phyloP scores from a whole-genome alignment of 1,284 basidiomycete genomes.

The Phellinidium pouzarii region DNA sequence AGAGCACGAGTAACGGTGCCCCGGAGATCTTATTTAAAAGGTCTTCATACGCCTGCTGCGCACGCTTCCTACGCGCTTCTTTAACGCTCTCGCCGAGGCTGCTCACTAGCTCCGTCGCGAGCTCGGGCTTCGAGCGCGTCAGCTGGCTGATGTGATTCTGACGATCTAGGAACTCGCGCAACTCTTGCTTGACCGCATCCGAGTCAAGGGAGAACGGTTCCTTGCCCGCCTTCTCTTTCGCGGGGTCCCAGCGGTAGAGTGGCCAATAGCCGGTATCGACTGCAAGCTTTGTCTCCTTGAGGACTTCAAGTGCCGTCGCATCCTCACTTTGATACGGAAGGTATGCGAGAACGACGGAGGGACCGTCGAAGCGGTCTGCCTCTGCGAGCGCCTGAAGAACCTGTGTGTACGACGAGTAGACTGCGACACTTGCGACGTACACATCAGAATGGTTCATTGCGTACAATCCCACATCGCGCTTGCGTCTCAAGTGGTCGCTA shows the following conservation, averaged over 20 bases:
- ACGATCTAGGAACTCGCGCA: constrained; percentile 93
- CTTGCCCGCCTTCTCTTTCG: constrained; percentile 64
- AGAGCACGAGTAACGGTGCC: constrained; percentile 84
- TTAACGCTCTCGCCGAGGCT: constrained; percentile 82
- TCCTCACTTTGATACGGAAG: constrained; percentile 82
- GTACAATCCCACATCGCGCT: constrained; percentile 93
- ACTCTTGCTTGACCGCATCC: constrained; percentile 88
- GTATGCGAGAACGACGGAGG: constrained; percentile 91
- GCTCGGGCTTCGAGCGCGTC: constrained; percentile 70
- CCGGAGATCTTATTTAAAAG: constrained; percentile 84
- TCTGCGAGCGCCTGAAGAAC: constrained; percentile 91
- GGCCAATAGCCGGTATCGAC: constrained; percentile 98
- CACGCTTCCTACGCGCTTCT: constrained; percentile 79
- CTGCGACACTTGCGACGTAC: constrained; percentile 92
- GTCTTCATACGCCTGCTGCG: constrained; percentile 81
- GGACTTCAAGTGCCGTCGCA: constrained; percentile 76
- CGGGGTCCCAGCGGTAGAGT: constrained; percentile 95
- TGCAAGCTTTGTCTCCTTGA: constrained; percentile 96
- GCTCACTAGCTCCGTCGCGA: constrained; percentile 81
- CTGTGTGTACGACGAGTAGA: constrained; percentile 94
- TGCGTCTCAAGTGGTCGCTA: constrained; percentile 67
- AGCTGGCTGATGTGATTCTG: constrained; percentile 96
- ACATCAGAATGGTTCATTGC: constrained; percentile 98
- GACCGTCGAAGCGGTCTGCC: constrained; percentile 86
- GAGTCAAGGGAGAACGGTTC: constrained; percentile 93